These are phyloP conservation scores for Porphyridium purpureum DNA, from an alignment of 23 red algal genomes.

Conservation along the genomic window DNA sequence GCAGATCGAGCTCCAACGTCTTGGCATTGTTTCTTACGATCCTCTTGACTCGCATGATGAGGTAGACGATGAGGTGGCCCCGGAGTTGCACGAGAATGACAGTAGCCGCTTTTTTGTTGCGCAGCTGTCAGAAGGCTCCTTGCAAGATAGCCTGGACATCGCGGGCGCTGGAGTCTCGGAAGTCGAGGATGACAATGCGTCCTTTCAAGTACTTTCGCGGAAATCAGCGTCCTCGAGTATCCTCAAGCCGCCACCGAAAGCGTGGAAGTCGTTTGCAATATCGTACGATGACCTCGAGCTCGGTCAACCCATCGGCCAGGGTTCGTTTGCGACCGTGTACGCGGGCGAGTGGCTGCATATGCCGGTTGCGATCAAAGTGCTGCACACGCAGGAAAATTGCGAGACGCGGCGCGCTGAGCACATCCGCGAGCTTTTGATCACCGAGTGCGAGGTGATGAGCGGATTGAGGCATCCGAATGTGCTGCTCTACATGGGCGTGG, in stretches of 20 bases:
- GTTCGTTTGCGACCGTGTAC: conserved; percentile 51
- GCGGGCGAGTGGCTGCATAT: conserved; percentile 40
- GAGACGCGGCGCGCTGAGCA: neutral
- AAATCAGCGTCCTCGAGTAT: neutral
- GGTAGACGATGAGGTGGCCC: neutral
- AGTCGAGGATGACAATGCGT: neutral
- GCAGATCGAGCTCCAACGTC: conserved; percentile 28
- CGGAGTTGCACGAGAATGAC: neutral
- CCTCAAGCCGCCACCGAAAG: too few relatives aligned
- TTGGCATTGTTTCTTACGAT: too few relatives aligned
- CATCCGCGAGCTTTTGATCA: conserved; percentile 6
- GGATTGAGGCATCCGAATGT: conserved; percentile 56
- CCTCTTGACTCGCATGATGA: neutral
- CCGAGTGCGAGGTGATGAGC: conserved; percentile 32
- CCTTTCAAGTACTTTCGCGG: neutral
- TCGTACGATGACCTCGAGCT: conserved; percentile 2
- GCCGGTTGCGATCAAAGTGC: conserved; percentile 66
- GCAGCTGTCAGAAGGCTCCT: too few relatives aligned
- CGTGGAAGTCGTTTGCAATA: conserved; percentile 7
- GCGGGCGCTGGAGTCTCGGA: neutral
- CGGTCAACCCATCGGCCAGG: neutral
- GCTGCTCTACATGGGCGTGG: conserved; percentile 50
- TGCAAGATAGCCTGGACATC: neutral
- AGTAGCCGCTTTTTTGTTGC: too few relatives aligned
- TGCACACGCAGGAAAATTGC: conserved; percentile 4